These are phyloP conservation scores for Curvularia sp. DNA, from an alignment of 2,329 filamentous ascomycete species.

Conservation along the genomic window DNA sequence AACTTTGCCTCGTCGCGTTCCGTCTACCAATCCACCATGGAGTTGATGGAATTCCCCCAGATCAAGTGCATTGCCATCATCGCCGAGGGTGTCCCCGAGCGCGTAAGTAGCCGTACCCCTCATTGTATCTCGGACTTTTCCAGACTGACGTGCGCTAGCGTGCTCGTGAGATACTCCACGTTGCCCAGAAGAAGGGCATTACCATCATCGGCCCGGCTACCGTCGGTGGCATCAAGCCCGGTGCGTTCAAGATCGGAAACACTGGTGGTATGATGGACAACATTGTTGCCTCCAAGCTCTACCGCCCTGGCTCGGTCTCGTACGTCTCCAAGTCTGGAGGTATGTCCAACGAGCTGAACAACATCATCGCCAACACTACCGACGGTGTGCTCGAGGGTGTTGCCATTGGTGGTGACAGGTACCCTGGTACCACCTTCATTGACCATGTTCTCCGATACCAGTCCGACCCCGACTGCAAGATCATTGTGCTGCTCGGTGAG, in stretches of 20 bases:
- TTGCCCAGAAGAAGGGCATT: constrained; percentile 97
- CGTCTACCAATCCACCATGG: constrained; percentile 98
- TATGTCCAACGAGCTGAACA: constrained; percentile 99
- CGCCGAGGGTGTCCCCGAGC: constrained; percentile 97
- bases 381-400: constrained; percentile 99
- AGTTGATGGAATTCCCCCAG: constrained; percentile 96
- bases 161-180: constrained; percentile 95
- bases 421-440: constrained; percentile 98
- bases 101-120: constrained; percentile 66
- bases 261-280: constrained; percentile 99
- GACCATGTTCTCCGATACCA: constrained; percentile 98
- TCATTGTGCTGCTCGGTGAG: constrained; percentile 93
- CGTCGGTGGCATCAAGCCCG: constrained; percentile 98
- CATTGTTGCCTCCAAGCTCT: constrained; percentile 99
- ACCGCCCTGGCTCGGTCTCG: constrained; percentile 97
- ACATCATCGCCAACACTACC: constrained; percentile 95
- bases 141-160: constrained; percentile 63
- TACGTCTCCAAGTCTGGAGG: constrained; percentile 99
- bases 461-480: constrained; percentile 96
- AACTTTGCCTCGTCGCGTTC: constrained; percentile 99
- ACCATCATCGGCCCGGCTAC: constrained; percentile 99
- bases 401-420: constrained; percentile 98
- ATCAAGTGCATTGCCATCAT: constrained; percentile 99
- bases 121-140: background rate
- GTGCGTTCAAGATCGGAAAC: constrained; percentile 99